A percentile compares a stretch with the other conserved stretches of the same genome.
Evolutionary conservation across 805 yeast genomes (phyloP).

Genomic region (Saturnispora sekii): DNA sequence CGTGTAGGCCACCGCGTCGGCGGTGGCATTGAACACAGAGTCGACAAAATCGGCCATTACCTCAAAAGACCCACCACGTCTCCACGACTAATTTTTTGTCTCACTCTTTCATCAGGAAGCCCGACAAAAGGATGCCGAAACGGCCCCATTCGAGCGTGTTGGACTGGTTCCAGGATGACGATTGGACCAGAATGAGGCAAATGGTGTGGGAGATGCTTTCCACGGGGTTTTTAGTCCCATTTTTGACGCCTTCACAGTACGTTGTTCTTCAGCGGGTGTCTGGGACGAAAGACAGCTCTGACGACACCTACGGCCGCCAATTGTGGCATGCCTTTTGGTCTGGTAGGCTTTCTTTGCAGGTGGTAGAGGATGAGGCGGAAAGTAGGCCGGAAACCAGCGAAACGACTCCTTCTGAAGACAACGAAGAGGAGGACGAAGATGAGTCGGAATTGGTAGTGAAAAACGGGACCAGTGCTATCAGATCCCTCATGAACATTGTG

Average conservation of each 20-base stretch:
- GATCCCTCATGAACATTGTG: conserved; percentile 37
- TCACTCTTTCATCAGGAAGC: not conserved
- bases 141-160: conserved; percentile 3
- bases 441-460: conserved; percentile 31
- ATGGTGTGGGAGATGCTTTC: conserved; percentile 29
- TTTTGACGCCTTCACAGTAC: conserved; percentile 47
- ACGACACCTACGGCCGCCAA: no score
- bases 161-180: conserved; percentile 13
- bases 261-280: conserved; percentile 40
- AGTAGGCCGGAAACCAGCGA: not conserved
- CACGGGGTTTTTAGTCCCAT: conserved; percentile 35
- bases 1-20: not conserved
- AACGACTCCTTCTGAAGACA: not conserved
- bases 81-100: not conserved
- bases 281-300: conserved; percentile 26
- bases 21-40: conserved; percentile 9
- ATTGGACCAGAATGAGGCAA: conserved; percentile 16
- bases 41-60: conserved; percentile 18
- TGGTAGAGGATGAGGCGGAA: conserved; percentile 14
- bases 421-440: conserved; percentile 16
- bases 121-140: conserved; percentile 1
- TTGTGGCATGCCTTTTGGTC: no score
- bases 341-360: no score
- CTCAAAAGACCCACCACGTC: no score
- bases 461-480: conserved; percentile 37